Evolutionary conservation across 345 rosid species (phyloP).

Genomic region (Geranium brycei): DNA sequence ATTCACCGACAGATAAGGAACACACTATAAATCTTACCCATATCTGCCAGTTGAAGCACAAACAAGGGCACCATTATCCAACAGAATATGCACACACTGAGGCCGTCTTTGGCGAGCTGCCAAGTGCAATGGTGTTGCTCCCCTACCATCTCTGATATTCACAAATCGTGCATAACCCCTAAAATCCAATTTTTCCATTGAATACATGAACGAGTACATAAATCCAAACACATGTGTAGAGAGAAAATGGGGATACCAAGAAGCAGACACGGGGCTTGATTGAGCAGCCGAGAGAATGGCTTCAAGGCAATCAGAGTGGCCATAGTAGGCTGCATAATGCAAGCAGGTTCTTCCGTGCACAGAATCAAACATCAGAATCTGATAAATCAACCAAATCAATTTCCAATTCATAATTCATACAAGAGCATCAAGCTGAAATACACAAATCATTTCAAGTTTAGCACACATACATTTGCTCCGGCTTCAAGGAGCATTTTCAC

Average conservation of each 20-base stretch:
- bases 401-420: conserved; percentile 3
- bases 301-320: conserved; percentile 69
- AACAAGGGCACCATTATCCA: conserved; percentile 83
- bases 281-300: conserved; percentile 71
- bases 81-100: conserved; percentile 68
- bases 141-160: conserved; percentile 77
- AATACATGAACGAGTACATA: background rate
- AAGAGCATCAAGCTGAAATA: background rate
- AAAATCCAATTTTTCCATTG: conserved; percentile 9
- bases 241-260: conserved; percentile 35
- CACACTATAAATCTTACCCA: conserved; percentile 38
- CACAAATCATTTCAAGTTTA: conserved; percentile 1
- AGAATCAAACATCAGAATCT: conserved; percentile 93
- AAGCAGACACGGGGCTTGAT: conserved; percentile 67
- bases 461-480: conserved; percentile 76
- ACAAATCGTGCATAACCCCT: conserved; percentile 96
- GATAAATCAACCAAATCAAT: conserved; percentile 14
- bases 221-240: background rate
- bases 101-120: conserved; percentile 86
- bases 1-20: background rate
- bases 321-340: conserved; percentile 92
- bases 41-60: conserved; percentile 90
- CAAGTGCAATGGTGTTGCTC: conserved; percentile 93
- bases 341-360: conserved; percentile 77
- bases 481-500: conserved; percentile 77